Conservation (phyloP, 176 grass and related monocot species). For the maize (Zea mays) region Zm-B73-REFERENCE-NAM-5.0 NC_050103.1:103243501-103244000, state of each 20-base stretch:
- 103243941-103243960: too few relatives aligned
- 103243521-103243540: not conserved
- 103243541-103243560: not conserved
- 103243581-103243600: too few relatives aligned
- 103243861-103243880: not conserved
- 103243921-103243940: too few relatives aligned
- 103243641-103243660: conserved; percentile 1
- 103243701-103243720: conserved; percentile 14
- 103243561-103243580: too few relatives aligned
- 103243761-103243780: not conserved
- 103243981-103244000: conserved; percentile 27
- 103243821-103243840: not conserved
- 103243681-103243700: not conserved
- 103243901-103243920: not conserved
- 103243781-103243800: conserved; percentile 13
- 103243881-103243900: not conserved
- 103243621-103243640: conserved; percentile 13
- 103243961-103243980: too few relatives aligned
- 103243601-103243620: not conserved
- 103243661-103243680: not conserved
- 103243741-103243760: not conserved
- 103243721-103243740: not conserved
- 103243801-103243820: conserved; percentile 21
- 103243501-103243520: not conserved
- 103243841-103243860: not conserved